Conservation (phyloP, 495 filamentous ascomycete species). For the Xylaria nigripes region DNA sequence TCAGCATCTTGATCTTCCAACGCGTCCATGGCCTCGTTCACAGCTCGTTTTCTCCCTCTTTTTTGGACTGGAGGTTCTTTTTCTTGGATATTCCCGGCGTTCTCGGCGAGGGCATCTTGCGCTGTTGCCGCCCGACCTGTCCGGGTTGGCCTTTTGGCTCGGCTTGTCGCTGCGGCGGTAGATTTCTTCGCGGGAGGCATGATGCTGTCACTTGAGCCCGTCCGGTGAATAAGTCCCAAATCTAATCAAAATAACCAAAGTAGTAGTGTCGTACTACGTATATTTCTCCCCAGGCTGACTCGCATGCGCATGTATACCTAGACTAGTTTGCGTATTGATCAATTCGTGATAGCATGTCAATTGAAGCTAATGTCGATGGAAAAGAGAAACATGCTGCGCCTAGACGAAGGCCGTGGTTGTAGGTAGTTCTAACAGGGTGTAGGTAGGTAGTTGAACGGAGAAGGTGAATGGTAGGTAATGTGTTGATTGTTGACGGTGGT, state of each 20-base stretch:
- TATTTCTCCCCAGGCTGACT: constrained; percentile 25
- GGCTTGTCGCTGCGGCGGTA: constrained; percentile 27
- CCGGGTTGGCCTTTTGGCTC: constrained; percentile 31
- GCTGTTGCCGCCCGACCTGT: constrained; percentile 22
- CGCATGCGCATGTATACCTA: background rate
- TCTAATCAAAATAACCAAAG: constrained; percentile 57
- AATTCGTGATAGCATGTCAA: background rate
- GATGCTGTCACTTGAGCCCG: constrained; percentile 24
- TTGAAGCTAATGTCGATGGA: background rate
- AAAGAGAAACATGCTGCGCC: background rate
- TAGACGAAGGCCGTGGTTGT: background rate
- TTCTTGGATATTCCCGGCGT: constrained; percentile 36
- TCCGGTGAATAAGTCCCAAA: constrained; percentile 36
- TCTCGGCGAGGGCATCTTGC: constrained; percentile 45
- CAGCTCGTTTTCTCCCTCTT: constrained; percentile 31
- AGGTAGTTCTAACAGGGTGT: background rate
- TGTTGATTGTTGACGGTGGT: too few relatives aligned
- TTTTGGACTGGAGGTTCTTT: constrained; percentile 22
- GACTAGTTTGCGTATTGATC: background rate
- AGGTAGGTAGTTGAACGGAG: background rate
- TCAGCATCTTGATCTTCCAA: constrained; percentile 25
- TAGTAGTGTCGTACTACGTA: constrained; percentile 37
- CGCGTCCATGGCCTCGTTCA: constrained; percentile 40
- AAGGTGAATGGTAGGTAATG: background rate
- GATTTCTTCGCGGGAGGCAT: constrained; percentile 41